phyloP scores from a whole-genome alignment of 2,329 filamentous ascomycete genomes.

The Chrysoporthe cubensis region DNA sequence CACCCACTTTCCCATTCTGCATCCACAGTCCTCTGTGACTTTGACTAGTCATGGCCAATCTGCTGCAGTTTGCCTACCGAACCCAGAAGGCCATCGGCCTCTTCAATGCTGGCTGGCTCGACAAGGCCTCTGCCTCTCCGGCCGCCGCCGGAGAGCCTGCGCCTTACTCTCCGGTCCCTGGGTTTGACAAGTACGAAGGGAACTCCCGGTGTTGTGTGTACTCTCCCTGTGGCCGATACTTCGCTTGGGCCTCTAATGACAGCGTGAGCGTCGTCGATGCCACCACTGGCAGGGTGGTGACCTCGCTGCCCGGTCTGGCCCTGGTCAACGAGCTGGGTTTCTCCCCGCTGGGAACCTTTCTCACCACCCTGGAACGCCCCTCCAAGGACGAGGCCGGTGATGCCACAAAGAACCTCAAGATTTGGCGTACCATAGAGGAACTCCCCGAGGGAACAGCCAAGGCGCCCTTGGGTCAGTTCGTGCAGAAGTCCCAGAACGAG shows the following conservation, averaged over 20 bases:
- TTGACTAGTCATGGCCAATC: constrained; percentile 92
- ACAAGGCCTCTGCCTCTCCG: constrained; percentile 1
- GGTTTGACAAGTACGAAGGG: constrained; percentile 86
- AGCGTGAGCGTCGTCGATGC: constrained; percentile 85
- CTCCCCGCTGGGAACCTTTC: constrained; percentile 86
- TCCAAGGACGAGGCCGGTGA: constrained; percentile 92
- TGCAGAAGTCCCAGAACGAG: constrained; percentile 92
- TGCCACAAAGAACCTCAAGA: constrained; percentile 93
- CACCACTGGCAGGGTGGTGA: constrained; percentile 72
- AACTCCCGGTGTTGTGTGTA: constrained; percentile 95
- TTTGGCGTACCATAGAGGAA: constrained; percentile 85
- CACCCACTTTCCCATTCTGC: constrained; percentile 31
- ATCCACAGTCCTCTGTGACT: constrained; percentile 66
- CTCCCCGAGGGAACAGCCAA: constrained; percentile 64
- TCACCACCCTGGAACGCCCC: constrained; percentile 96
- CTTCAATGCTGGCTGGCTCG: constrained; percentile 72
- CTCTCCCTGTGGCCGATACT: constrained; percentile 93
- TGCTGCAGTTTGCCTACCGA: constrained; percentile 95
- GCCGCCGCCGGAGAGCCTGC: constrained; percentile 47
- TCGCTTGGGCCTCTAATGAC: constrained; percentile 90
- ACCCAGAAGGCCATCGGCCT: constrained; percentile 96
- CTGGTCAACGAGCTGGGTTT: constrained; percentile 96
- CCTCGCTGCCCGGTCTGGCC: constrained; percentile 69
- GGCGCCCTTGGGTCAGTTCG: constrained; percentile 82
- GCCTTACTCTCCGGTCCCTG: constrained; percentile 81